A percentile compares a stretch with the other conserved stretches of the same genome.
phyloP scores from a whole-genome alignment of 169 alveolate genomes.

The Ichthyophthirius multifiliis region DNA sequence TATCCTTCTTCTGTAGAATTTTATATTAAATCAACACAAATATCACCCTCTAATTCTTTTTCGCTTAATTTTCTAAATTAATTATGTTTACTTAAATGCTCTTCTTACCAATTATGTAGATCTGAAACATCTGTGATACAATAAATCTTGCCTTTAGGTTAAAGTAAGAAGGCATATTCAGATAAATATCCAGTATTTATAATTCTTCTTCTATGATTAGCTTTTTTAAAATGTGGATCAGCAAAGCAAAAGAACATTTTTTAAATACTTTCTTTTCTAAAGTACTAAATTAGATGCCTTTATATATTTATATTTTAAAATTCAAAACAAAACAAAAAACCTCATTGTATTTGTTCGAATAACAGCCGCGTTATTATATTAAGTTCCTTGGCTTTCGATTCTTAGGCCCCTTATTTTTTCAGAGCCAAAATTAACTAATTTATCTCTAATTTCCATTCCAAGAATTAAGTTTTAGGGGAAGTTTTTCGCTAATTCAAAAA shows the following conservation, averaged over 20 bases:
- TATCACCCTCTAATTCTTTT: conserved; percentile 60
- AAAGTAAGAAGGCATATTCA: conserved; percentile 77
- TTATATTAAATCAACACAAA: conserved; percentile 58
- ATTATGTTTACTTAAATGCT: conserved; percentile 57
- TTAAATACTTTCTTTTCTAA: conserved; percentile 57
- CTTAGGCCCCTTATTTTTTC: conserved; percentile 78
- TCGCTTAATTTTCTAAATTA: conserved; percentile 55
- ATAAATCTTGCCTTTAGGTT: conserved; percentile 76
- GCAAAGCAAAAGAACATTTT: conserved; percentile 85
- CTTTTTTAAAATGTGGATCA: conserved; percentile 86
- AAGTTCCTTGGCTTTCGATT: conserved; percentile 40
- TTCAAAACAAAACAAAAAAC: too few relatives aligned
- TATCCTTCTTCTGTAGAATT: conserved; percentile 81
- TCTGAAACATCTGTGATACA: conserved; percentile 84
- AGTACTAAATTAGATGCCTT: conserved; percentile 63
- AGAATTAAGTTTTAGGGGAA: conserved; percentile 62
- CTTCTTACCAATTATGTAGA: conserved; percentile 80
- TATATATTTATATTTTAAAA: too few relatives aligned
- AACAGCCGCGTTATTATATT: conserved; percentile 70
- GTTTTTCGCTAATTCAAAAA: conserved; percentile 58
- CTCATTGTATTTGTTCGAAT: conserved; percentile 84
- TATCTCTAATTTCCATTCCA: conserved; percentile 86
- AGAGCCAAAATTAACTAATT: conserved; percentile 81
- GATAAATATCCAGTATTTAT: conserved; percentile 56
- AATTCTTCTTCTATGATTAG: conserved; percentile 80